A percentile compares a stretch with the other conserved stretches of the same genome.
These are phyloP conservation scores for Solanum hybrid DNA, from an alignment of 305 asterid genomes.

Conservation along the genomic window DNA sequence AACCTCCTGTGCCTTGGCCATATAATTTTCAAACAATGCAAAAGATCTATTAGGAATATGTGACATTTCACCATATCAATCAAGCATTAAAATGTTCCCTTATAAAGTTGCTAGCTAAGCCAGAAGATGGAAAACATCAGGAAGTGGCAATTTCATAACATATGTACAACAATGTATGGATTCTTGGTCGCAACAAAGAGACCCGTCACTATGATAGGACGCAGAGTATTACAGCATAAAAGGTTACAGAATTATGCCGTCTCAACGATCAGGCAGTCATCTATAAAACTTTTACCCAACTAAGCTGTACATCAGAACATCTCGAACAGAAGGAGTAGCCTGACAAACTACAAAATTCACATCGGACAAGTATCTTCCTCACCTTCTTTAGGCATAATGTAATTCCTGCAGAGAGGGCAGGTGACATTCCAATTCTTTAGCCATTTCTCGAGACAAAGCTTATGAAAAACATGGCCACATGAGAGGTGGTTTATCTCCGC, in stretches of 20 bases:
- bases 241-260: not conserved
- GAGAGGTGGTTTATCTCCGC: slow-evolving; percentile 59
- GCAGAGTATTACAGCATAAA: not conserved
- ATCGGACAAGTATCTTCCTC: slow-evolving; percentile 63
- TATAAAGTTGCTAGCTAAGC: not conserved
- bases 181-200: not conserved
- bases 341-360: slow-evolving; percentile 28
- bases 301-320: slow-evolving; percentile 22
- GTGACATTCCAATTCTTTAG: slow-evolving; percentile 77
- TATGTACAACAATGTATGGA: slow-evolving; percentile 6
- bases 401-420: slow-evolving; percentile 87
- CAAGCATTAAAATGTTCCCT: not conserved
- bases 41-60: not conserved
- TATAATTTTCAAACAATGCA: not conserved
- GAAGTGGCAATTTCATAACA: not conserved
- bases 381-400: slow-evolving; percentile 55
- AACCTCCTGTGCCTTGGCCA: not conserved
- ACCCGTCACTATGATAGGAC: slow-evolving; percentile 13
- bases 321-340: not conserved
- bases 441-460: slow-evolving; percentile 79
- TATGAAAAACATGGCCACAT: slow-evolving; percentile 87
- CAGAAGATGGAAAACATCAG: not conserved
- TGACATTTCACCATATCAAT: not conserved
- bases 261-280: not conserved
- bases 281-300: slow-evolving; percentile 15